Conservation (phyloP, 306 rosid species). For the Lathyrus oleraceus region DNA sequence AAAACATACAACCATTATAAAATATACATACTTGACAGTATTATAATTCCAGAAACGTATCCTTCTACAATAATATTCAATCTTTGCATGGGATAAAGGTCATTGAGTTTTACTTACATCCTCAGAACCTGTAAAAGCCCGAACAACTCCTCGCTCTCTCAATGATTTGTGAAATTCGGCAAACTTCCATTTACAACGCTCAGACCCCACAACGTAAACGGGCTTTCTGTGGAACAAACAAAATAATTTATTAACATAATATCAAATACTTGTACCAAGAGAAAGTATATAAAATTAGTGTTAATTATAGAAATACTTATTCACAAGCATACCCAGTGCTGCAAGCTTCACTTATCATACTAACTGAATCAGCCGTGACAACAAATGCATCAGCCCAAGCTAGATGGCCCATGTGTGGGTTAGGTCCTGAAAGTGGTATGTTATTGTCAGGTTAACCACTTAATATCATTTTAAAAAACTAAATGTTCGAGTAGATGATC, state of each 20-base stretch:
- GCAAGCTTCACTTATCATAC: constrained; percentile 90
- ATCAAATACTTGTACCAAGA: constrained; percentile 2
- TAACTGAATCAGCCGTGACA: constrained; percentile 94
- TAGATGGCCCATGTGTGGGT: constrained; percentile 84
- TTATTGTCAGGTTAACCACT: constrained; percentile 14
- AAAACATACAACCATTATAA: constrained; percentile 15
- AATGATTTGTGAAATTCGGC: constrained; percentile 74
- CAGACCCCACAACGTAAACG: constrained; percentile 76
- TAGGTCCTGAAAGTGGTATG: constrained; percentile 59
- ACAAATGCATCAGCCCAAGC: constrained; percentile 97
- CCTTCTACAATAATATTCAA: constrained; percentile 31
- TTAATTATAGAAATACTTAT: constrained; percentile 13
- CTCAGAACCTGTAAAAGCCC: constrained; percentile 90
- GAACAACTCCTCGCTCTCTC: constrained; percentile 71
- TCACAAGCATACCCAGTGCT: constrained; percentile 82
- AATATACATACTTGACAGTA: constrained; percentile 17
- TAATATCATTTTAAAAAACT: constrained; percentile 25
- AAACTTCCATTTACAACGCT: constrained; percentile 87
- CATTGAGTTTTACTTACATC: constrained; percentile 59
- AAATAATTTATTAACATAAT: constrained; percentile 12
- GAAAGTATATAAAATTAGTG: constrained; percentile 16
- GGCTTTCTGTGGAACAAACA: constrained; percentile 67
- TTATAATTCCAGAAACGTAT: constrained; percentile 7
- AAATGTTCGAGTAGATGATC: constrained; percentile 19
- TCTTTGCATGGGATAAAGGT: background rate